These are phyloP conservation scores for Ceratocystis eucalypticola DNA, from an alignment of 2,329 filamentous ascomycete species.

Conservation along the genomic window DNA sequence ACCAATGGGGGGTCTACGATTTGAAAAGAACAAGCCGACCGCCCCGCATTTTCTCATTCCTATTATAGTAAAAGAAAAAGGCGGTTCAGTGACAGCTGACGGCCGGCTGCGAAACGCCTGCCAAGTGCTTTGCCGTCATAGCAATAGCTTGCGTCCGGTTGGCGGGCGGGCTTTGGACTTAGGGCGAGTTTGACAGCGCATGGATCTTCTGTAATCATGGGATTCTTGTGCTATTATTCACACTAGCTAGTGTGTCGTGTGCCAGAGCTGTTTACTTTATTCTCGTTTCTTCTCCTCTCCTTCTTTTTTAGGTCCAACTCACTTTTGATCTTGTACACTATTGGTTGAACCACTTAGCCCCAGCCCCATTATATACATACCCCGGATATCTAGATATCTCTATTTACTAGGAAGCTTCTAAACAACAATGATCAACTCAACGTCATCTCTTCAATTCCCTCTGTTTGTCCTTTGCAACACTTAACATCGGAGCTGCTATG, in stretches of 20 bases:
- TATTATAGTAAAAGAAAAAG: neutral
- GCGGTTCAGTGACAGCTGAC: neutral
- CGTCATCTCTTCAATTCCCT: neutral
- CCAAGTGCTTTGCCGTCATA: neutral
- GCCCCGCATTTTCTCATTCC: slow-evolving; percentile 22
- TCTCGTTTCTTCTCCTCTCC: neutral
- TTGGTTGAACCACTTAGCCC: neutral
- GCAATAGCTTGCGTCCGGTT: neutral
- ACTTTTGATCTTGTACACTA: neutral
- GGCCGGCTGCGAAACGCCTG: neutral
- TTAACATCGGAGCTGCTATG: neutral
- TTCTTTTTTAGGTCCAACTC: neutral
- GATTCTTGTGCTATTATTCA: too few species aligned
- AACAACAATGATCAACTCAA: neutral
- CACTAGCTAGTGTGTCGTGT: too few species aligned
- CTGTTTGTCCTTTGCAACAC: too few species aligned
- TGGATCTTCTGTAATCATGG: neutral
- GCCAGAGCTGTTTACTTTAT: too few species aligned
- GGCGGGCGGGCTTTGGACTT: neutral
- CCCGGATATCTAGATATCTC: neutral
- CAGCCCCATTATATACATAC: neutral
- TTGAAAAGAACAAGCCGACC: slow-evolving; percentile 16
- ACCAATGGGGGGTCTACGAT: slow-evolving; percentile 27
- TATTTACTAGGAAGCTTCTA: neutral
- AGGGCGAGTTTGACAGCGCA: neutral